Base-by-base conservation (phyloP, 1,284 basidiomycete species). In the Trametes versicolor region DNA sequence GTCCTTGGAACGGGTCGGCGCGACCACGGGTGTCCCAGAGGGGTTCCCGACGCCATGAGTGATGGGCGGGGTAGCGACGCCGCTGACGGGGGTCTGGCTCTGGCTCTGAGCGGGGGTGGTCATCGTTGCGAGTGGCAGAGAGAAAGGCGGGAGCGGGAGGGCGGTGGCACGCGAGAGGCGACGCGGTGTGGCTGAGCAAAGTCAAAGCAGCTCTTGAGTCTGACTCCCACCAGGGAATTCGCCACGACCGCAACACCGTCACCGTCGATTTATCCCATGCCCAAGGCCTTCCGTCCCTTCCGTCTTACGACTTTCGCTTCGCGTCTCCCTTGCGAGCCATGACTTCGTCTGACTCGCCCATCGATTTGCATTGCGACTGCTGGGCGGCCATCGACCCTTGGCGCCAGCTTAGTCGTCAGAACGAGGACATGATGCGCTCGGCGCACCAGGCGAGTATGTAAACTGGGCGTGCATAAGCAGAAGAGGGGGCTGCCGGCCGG, bases 1-100 rank as follows among this genome's bases (percentile, higher is more conserved):
- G 61, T 70, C 80, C 68, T 84, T 75, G 39, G 85, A 82, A 62
- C 91, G 86, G 32, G 87, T 80, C n/a, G 88, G 88, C 2, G 86
- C 86, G 51, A 82, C 75, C 78, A 81, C 72, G 65, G 78, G 69
- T 62, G 75, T 71, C 62, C 74, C 74, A 51, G 64, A 47, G 37
- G 75, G 61, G 69, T 71, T 76, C 17, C 76, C 78, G n/a, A 73
- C 78, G 62, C 77, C 78, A 51, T 77, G 74, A 48, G 72, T 70
- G 41, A 76, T 62, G 45, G 70, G 68, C 27, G 76, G 74, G 41
- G 75, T 73, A 25, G 74, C 70, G 45, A 72, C 60, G 32, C 72
- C 72, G 55, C 66, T 68, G 37, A 69, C 67, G 23, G 74, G 72
- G 37, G 72, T 74, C 57, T 74, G 75, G 45, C 61, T 60, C 59